Base-by-base conservation (phyloP, 2,329 filamentous ascomycete genomes). In the Colletotrichum tofieldiae region DNA sequence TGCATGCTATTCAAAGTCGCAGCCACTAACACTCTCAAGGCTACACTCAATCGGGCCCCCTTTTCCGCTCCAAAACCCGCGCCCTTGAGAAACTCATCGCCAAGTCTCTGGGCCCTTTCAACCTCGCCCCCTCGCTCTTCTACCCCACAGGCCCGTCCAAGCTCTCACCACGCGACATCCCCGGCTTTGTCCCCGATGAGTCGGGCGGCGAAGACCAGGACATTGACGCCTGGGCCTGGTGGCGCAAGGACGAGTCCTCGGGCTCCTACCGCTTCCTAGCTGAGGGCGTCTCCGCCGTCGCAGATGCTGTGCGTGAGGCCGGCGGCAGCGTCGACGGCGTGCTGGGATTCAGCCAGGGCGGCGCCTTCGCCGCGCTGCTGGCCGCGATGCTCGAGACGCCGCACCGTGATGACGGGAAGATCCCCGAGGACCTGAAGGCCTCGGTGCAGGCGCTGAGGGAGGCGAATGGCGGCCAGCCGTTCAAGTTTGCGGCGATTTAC, bases 61-160 rank as follows among this genome's bases (percentile, higher is more conserved):
- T 95, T 74, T 98, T 98, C 89, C 92, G 91, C 80, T 90, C 92
- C 81, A 98, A 98, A 85, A 97, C 94, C 56, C 93, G 94, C 81
- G 94, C 94, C 14, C 86, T 98, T 1, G 91, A 95, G 77, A 98
- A 98, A 82, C 86, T 92, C 65, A 88, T 98, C 69, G 82, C 86
- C 73, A 98, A 97, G 79, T 84, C 90, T 37, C 93, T 98, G 74
- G 82, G 88, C 2, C 88, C 91, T 55, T 83, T 88, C 67, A 84
- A 85, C 76, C 80, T 89, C 77, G 86, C 80, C 65, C 87, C 86
- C 75, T 85, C 81, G 4, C 86, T 94, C 65, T 82, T 90, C 78
- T 95, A 93, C 82, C 92, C 93, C 5, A 94, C 92, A 0, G 93
- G 82, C 0, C 93, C 93, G 5, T 86, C 89, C 78, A 88, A 86